A percentile compares a stretch with the other conserved stretches of the same genome.
Conservation (phyloP, 2,329 filamentous ascomycete species). For the Hortaea werneckii region DNA sequence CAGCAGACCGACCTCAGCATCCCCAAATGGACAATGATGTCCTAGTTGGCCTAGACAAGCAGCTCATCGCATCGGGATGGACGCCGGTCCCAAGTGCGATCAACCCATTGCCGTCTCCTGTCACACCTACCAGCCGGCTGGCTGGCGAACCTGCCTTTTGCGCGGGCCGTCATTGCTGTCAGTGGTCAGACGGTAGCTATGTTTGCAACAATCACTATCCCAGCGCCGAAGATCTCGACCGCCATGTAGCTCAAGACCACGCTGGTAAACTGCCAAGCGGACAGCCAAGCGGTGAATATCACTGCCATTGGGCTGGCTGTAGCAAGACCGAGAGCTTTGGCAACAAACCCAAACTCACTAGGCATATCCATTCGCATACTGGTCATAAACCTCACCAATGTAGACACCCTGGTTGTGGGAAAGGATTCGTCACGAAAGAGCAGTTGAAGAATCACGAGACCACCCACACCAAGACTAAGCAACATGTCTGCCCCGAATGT, state of each 20-base stretch:
- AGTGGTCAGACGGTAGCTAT: slow-evolving; percentile 15
- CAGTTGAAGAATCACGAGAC: slow-evolving; percentile 57
- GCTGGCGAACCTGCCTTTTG: slow-evolving; percentile 17
- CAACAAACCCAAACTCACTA: slow-evolving; percentile 53
- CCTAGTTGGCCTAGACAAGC: too few relatives aligned
- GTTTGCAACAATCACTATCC: slow-evolving; percentile 12
- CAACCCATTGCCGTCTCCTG: background rate
- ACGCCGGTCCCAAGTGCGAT: background rate
- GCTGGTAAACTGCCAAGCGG: slow-evolving; percentile 3
- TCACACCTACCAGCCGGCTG: slow-evolving; percentile 7
- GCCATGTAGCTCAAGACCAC: slow-evolving; percentile 8
- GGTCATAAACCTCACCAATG: slow-evolving; percentile 41
- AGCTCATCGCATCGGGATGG: background rate
- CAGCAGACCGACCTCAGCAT: too few relatives aligned
- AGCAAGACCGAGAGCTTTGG: slow-evolving; percentile 44
- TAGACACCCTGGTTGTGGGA: slow-evolving; percentile 45
- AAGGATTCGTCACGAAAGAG: slow-evolving; percentile 55
- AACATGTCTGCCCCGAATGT: slow-evolving; percentile 44
- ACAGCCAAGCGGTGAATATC: slow-evolving; percentile 13
- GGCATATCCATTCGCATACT: slow-evolving; percentile 57
- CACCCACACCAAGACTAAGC: slow-evolving; percentile 56
- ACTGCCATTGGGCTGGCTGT: slow-evolving; percentile 45
- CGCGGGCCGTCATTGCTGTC: slow-evolving; percentile 19
- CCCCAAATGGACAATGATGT: too few relatives aligned
- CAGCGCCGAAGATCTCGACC: slow-evolving; percentile 9